Evolutionary conservation across 352 stramenopile genomes (phyloP).

Genomic region (Aphanomyces euteiches): DNA sequence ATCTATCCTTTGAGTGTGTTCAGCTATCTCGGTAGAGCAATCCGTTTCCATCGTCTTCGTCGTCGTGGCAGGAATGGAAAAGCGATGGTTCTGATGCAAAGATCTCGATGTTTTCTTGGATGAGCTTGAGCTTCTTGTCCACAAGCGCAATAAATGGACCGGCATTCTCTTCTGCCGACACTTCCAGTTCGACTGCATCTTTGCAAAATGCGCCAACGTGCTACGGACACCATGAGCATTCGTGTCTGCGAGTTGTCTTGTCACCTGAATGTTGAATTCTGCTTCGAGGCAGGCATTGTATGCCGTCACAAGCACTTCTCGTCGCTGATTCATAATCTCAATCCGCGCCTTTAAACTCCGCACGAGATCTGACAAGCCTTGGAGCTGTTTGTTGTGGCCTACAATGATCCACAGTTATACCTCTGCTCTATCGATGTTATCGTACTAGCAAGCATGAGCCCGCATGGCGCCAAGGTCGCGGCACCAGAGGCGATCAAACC

Average conservation of each 20-base stretch:
- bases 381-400: conserved; percentile 82
- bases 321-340: conserved; percentile 83
- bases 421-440: conserved; percentile 16
- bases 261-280: conserved; percentile 74
- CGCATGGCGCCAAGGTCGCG: conserved; percentile 73
- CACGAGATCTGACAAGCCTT: conserved; percentile 63
- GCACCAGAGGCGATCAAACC: conserved; percentile 78
- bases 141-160: conserved; percentile 79
- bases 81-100: conserved; percentile 66
- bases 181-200: conserved; percentile 74
- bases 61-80: conserved; percentile 82
- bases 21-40: conserved; percentile 8
- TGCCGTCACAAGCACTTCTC: conserved; percentile 65
- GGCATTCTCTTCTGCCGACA: conserved; percentile 71
- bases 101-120: conserved; percentile 60
- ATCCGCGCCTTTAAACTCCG: conserved; percentile 79
- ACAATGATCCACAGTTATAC: background rate
- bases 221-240: conserved; percentile 27
- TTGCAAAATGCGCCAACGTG: conserved; percentile 76
- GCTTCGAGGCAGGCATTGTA: conserved; percentile 67
- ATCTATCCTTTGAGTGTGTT: background rate
- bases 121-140: conserved; percentile 57
- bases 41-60: conserved; percentile 56
- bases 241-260: background rate
- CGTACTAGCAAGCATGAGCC: conserved; percentile 82